phyloP scores from a whole-genome alignment of 176 grass and related monocot species.

The Bolboschoenus planiculmis region DNA sequence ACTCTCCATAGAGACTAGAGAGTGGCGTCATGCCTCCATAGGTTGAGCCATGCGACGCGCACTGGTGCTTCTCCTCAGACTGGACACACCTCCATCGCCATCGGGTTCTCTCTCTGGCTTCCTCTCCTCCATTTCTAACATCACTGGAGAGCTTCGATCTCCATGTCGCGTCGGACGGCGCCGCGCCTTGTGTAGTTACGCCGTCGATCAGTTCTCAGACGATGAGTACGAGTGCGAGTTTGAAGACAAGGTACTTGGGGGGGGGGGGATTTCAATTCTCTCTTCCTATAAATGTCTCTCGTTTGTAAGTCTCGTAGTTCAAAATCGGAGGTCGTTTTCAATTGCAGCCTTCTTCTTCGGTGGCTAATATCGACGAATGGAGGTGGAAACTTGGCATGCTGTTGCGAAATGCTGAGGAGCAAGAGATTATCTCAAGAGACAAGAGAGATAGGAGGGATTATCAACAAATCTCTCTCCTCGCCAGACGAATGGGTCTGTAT shows the following conservation, averaged over 20 bases:
- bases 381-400: slow-evolving; percentile 95
- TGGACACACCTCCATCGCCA: slow-evolving; percentile 24
- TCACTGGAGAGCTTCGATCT: neutral
- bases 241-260: slow-evolving; percentile 48
- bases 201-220: slow-evolving; percentile 89
- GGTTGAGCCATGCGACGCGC: slow-evolving; percentile 6
- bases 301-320: neutral
- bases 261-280: neutral
- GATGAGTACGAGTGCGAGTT: slow-evolving; percentile 94
- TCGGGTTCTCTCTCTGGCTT: slow-evolving; percentile 22
- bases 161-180: slow-evolving; percentile 18
- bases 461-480: slow-evolving; percentile 76
- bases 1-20: no score
- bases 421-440: slow-evolving; percentile 92
- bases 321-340: neutral
- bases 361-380: slow-evolving; percentile 97
- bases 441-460: slow-evolving; percentile 81
- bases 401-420: slow-evolving; percentile 61
- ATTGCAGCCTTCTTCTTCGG: slow-evolving; percentile 67
- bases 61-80: slow-evolving; percentile 28
- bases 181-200: slow-evolving; percentile 27
- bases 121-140: neutral
- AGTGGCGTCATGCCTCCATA: slow-evolving; percentile 28
- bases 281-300: neutral
- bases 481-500: slow-evolving; percentile 78